Evolutionary conservation across 2,329 filamentous ascomycete genomes (phyloP).

Genomic region (Exophiala sideris): DNA sequence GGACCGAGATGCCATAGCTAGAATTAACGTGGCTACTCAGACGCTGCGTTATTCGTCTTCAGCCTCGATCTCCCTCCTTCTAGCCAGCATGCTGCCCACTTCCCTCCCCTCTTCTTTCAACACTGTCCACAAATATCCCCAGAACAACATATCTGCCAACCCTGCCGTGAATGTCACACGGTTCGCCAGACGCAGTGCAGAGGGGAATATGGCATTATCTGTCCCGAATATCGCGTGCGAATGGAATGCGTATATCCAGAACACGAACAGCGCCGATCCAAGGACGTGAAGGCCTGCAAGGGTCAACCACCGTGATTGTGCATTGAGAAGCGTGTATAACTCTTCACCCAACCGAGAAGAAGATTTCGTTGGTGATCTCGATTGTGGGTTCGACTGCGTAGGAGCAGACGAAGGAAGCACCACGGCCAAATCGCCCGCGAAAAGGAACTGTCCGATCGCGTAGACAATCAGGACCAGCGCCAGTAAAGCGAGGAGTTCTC

Average conservation of each 20-base stretch:
- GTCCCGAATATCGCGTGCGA: background rate
- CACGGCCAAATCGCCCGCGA: slow-evolving; percentile 22
- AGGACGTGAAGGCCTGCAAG: slow-evolving; percentile 23
- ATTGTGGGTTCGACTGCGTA: background rate
- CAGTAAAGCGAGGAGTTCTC: slow-evolving; percentile 23
- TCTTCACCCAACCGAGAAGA: slow-evolving; percentile 21
- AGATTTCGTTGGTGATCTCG: background rate
- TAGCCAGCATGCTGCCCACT: slow-evolving; percentile 16
- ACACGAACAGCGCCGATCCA: slow-evolving; percentile 14
- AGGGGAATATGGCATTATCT: background rate
- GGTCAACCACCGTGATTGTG: slow-evolving; percentile 24
- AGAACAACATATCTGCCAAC: slow-evolving; percentile 28
- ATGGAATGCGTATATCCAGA: slow-evolving; percentile 26
- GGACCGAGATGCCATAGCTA: background rate
- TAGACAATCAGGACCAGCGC: slow-evolving; percentile 18
- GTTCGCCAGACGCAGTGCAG: slow-evolving; percentile 18
- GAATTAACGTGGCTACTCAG: background rate
- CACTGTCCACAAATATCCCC: slow-evolving; percentile 29
- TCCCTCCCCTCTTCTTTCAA: slow-evolving; percentile 26
- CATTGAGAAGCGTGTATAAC: slow-evolving; percentile 18
- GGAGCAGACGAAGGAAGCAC: slow-evolving; percentile 1
- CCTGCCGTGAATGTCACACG: slow-evolving; percentile 24
- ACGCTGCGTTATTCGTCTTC: slow-evolving; percentile 12
- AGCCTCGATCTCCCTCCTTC: slow-evolving; percentile 11
- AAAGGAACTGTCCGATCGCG: slow-evolving; percentile 20